Evolutionary conservation across 495 filamentous ascomycete species (phyloP).

Genomic region (Acidiella bohemica): DNA sequence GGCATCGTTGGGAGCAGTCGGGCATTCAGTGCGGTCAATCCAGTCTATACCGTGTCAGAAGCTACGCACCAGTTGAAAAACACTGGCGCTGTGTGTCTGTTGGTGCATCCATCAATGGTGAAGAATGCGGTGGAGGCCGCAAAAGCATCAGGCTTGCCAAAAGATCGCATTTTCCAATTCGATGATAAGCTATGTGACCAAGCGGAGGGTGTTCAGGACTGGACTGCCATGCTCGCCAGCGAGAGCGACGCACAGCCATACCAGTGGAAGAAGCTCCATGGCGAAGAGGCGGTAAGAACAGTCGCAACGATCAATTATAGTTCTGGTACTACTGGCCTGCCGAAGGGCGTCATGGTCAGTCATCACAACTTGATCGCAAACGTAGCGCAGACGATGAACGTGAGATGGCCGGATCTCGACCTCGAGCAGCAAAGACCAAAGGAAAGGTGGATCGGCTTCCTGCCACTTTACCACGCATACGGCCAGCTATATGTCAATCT

Average conservation of each 20-base stretch:
- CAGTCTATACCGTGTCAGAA: constrained; percentile 29
- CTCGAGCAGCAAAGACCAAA: constrained; percentile 18
- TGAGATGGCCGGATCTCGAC: constrained; percentile 17
- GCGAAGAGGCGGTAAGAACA: constrained; percentile 27
- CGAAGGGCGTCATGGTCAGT: constrained; percentile 28
- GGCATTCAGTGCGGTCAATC: constrained; percentile 29
- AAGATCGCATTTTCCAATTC: constrained; percentile 37
- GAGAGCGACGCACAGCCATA: constrained; percentile 33
- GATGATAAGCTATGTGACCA: constrained; percentile 27
- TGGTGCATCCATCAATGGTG: constrained; percentile 29
- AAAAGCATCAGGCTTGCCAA: constrained; percentile 27
- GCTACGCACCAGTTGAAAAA: constrained; percentile 33
- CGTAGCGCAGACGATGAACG: constrained; percentile 23
- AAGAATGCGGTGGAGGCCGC: constrained; percentile 32
- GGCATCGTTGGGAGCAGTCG: constrained; percentile 33
- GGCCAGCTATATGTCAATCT: constrained; percentile 27
- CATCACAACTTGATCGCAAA: constrained; percentile 29
- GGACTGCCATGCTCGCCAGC: constrained; percentile 36
- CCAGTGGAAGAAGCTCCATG: constrained; percentile 32
- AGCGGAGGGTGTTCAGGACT: constrained; percentile 33
- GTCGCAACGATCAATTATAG: constrained; percentile 38
- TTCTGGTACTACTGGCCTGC: constrained; percentile 31
- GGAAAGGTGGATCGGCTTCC: constrained; percentile 27
- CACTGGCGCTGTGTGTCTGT: constrained; percentile 28
- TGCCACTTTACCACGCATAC: constrained; percentile 29